Conservation (phyloP, 148 eudicot genomes). For the Nepenthes mirabilis region DNA sequence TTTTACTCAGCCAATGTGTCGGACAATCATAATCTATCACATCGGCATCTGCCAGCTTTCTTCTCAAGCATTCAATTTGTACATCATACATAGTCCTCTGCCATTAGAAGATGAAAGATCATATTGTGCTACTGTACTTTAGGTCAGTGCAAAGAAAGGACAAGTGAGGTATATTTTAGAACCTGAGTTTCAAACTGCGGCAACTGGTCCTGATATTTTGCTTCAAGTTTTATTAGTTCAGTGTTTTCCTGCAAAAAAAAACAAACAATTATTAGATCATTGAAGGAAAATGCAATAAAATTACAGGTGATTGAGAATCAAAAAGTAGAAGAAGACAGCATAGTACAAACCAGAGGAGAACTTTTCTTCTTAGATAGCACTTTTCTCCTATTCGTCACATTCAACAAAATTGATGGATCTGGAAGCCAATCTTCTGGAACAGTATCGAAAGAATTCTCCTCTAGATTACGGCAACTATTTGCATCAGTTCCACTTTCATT, state of each 20-base stretch:
- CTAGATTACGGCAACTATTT: conserved; percentile 18
- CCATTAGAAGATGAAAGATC: conserved; percentile 1
- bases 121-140: conserved; percentile 3
- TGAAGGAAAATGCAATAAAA: conserved; percentile 1
- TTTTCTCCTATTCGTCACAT: conserved; percentile 82
- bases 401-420: conserved; percentile 54
- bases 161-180: conserved; percentile 1
- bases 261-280: neutral
- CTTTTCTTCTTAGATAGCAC: conserved; percentile 39
- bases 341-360: conserved; percentile 30
- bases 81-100: conserved; percentile 58
- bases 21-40: conserved; percentile 7
- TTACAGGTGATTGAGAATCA: conserved; percentile 10
- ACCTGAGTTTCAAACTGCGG: conserved; percentile 71
- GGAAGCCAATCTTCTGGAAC: conserved; percentile 43
- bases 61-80: conserved; percentile 48
- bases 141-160: neutral
- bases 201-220: conserved; percentile 61
- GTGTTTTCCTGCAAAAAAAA: conserved; percentile 33
- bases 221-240: conserved; percentile 44
- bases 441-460: conserved; percentile 13
- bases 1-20: conserved; percentile 7
- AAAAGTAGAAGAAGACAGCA: conserved; percentile 1
- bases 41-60: conserved; percentile 42
- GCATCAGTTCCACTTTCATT: conserved; percentile 22